A percentile compares a stretch with the other conserved stretches of the same genome.
Evolutionary conservation across 176 grass and related monocot genomes (phyloP).

Genomic region (Oropetium thomaeum): DNA sequence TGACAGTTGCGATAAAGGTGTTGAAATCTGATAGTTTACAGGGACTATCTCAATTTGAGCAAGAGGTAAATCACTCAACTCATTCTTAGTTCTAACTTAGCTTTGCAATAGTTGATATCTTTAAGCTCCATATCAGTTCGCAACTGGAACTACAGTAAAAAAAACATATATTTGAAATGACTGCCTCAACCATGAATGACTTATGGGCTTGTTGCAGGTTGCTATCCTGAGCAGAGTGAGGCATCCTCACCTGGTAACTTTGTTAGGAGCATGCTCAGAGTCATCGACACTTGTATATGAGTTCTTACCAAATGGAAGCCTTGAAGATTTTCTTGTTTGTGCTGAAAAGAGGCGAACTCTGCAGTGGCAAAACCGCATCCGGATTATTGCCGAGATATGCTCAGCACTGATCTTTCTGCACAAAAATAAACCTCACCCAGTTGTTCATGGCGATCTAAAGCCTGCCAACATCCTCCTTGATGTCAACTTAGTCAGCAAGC

Average conservation of each 20-base stretch:
- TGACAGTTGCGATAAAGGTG: conserved; percentile 50
- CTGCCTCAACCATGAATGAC: background rate
- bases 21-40: conserved; percentile 44
- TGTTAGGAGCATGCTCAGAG: conserved; percentile 38
- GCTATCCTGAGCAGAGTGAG: conserved; percentile 50
- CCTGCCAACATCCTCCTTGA: conserved; percentile 49
- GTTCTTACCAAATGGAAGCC: conserved; percentile 49
- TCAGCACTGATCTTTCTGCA: conserved; percentile 43
- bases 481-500: conserved; percentile 43
- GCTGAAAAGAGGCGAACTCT: conserved; percentile 37
- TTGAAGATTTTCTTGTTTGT: conserved; percentile 48
- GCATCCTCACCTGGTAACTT: conserved; percentile 44
- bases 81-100: background rate
- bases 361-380: conserved; percentile 22
- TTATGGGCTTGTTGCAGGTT: conserved; percentile 37
- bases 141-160: conserved; percentile 3
- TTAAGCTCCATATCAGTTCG: background rate
- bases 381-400: conserved; percentile 45
- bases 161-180: background rate
- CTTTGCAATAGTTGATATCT: background rate
- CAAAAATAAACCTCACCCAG: conserved; percentile 49
- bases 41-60: conserved; percentile 42
- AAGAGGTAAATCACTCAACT: conserved; percentile 36
- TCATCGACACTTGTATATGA: conserved; percentile 41
- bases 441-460: conserved; percentile 52